Evolutionary conservation across 2,329 filamentous ascomycete species (phyloP).

Genomic region (Aspergillus fructus): DNA sequence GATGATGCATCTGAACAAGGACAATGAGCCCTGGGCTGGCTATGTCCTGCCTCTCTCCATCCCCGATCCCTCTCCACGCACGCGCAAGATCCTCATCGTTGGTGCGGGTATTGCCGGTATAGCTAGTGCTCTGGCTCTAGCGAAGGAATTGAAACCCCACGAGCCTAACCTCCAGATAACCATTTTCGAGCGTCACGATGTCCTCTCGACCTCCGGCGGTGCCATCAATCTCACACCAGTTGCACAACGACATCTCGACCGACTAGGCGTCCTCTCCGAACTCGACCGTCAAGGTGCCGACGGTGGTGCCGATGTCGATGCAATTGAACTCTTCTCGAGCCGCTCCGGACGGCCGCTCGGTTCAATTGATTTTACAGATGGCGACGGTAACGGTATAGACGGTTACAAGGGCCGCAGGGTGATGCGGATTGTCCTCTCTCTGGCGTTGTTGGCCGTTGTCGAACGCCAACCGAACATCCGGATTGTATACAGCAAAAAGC

Average conservation of each 20-base stretch:
- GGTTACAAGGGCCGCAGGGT: conserved; percentile 44
- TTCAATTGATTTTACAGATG: conserved; percentile 38
- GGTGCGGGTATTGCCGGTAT: conserved; percentile 38
- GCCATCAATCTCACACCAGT: conserved; percentile 48
- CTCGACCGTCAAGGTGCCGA: conserved; percentile 40
- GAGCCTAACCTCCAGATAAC: conserved; percentile 37
- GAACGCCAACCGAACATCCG: conserved; percentile 37
- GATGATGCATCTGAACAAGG: background rate
- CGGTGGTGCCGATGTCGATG: conserved; percentile 40
- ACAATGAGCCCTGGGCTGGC: conserved; percentile 10
- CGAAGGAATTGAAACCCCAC: conserved; percentile 32
- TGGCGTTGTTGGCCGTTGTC: conserved; percentile 41
- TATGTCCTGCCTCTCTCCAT: conserved; percentile 3
- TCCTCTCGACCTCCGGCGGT: conserved; percentile 44
- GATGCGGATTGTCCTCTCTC: conserved; percentile 42
- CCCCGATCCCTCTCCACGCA: conserved; percentile 11
- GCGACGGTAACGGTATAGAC: conserved; percentile 37
- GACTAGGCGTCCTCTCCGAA: conserved; percentile 41
- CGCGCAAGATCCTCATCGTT: conserved; percentile 31
- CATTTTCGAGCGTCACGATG: conserved; percentile 41
- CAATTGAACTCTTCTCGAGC: conserved; percentile 41
- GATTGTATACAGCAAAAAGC: conserved; percentile 45
- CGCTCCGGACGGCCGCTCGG: conserved; percentile 41
- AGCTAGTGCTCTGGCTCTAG: conserved; percentile 32
- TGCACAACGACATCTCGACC: conserved; percentile 44